Evolutionary conservation across 345 rosid species (phyloP).

Genomic region (Microthlaspi erraticum): DNA sequence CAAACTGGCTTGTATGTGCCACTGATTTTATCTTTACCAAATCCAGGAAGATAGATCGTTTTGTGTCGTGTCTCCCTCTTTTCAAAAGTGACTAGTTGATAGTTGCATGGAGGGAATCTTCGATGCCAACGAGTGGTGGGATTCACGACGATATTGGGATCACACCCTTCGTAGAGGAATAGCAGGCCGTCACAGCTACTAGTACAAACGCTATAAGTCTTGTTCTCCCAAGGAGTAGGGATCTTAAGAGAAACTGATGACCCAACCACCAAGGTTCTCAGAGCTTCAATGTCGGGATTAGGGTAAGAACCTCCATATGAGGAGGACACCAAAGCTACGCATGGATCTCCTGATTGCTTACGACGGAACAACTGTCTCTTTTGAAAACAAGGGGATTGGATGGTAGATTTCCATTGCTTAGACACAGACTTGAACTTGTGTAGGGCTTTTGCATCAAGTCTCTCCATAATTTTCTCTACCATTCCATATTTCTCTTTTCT

Average conservation of each 20-base stretch:
- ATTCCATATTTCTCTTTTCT: not conserved
- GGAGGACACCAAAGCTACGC: not conserved
- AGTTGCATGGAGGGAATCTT: not conserved
- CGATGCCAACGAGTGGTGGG: slow-evolving; percentile 21
- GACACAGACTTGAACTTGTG: not conserved
- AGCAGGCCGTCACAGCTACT: not conserved
- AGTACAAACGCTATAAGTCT: not conserved
- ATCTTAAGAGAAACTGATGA: not conserved
- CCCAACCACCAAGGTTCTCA: not conserved
- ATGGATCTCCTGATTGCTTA: not conserved
- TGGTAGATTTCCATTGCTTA: not conserved
- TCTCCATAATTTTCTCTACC: not conserved
- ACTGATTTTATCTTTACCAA: slow-evolving; percentile 24
- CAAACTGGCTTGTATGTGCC: slow-evolving; percentile 27
- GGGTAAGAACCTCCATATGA: not conserved
- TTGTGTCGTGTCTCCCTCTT: not conserved
- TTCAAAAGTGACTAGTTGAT: not conserved
- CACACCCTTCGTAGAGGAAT: not conserved
- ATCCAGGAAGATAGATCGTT: slow-evolving; percentile 10
- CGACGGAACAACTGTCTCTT: not conserved
- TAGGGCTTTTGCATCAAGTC: not conserved
- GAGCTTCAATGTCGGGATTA: not conserved
- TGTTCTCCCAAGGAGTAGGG: not conserved
- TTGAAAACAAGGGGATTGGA: not conserved
- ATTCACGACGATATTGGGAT: slow-evolving; percentile 7